A percentile compares a stretch with the other conserved stretches of the same genome.
These are phyloP conservation scores for Sonneratia caseolaris DNA, from an alignment of 345 rosid genomes.

Conservation along the genomic window DNA sequence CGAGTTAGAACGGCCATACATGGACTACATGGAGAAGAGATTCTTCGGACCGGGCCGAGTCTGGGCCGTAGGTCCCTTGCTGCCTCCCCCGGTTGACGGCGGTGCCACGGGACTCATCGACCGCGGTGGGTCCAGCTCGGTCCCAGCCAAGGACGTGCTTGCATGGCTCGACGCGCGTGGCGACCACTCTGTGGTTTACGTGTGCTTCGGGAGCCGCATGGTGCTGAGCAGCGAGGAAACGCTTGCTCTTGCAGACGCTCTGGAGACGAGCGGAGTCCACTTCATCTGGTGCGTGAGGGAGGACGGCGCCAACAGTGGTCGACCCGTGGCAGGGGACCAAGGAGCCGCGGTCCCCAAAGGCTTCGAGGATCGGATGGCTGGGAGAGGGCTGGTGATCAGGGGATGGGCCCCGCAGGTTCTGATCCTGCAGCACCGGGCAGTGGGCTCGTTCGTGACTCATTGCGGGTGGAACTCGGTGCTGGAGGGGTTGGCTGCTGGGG, in stretches of 20 bases:
- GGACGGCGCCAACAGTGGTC: not conserved
- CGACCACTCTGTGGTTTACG: slow-evolving; percentile 45
- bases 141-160: slow-evolving; percentile 16
- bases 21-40: slow-evolving; percentile 27
- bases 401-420: slow-evolving; percentile 16
- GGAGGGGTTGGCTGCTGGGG: slow-evolving; percentile 21
- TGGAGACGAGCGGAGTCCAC: slow-evolving; percentile 12
- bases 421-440: slow-evolving; percentile 16
- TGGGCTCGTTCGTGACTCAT: slow-evolving; percentile 11
- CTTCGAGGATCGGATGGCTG: slow-evolving; percentile 9
- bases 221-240: slow-evolving; percentile 35
- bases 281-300: slow-evolving; percentile 13
- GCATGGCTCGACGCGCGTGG: slow-evolving; percentile 46
- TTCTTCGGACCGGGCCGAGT: slow-evolving; percentile 28
- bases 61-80: slow-evolving; percentile 14
- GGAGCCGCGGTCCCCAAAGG: slow-evolving; percentile 7
- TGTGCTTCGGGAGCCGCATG: slow-evolving; percentile 65
- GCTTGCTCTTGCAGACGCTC: slow-evolving; percentile 31
- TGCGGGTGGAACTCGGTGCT: slow-evolving; percentile 15
- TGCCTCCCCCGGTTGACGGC: slow-evolving; percentile 9
- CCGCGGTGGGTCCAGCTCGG: slow-evolving; percentile 47
- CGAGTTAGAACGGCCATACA: slow-evolving; percentile 30
- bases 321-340: not conserved
- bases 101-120: not conserved
- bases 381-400: slow-evolving; percentile 11